A percentile compares a stretch with the other conserved stretches of the same genome.
Conservation (phyloP, 176 grass and related monocot genomes). For the Carex kokanica region DNA sequence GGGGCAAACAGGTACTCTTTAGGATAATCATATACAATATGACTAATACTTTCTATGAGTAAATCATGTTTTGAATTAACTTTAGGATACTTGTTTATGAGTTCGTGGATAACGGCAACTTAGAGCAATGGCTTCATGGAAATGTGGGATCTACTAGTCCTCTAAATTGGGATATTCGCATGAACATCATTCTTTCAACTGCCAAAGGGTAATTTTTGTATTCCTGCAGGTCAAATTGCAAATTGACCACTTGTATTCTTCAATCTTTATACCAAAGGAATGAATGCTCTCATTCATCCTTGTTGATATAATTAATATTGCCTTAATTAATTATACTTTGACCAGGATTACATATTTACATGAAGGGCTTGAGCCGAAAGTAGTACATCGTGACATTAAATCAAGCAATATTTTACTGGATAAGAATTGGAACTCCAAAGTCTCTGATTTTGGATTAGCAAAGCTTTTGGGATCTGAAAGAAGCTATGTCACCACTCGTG, state of each 20-base stretch:
- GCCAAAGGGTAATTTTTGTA: conserved; percentile 60
- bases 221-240: too few relatives aligned
- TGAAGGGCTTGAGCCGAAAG: conserved; percentile 89
- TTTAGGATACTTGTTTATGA: conserved; percentile 88
- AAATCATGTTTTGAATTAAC: not conserved
- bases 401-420: conserved; percentile 88
- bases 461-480: conserved; percentile 84
- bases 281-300: not conserved
- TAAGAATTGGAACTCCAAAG: conserved; percentile 72
- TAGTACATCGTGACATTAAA: conserved; percentile 90
- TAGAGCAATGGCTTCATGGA: conserved; percentile 90
- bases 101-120: conserved; percentile 79
- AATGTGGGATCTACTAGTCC: conserved; percentile 55
- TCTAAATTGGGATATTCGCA: conserved; percentile 71
- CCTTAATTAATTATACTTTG: not conserved
- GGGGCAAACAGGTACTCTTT: conserved; percentile 54
- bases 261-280: too few relatives aligned
- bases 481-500: conserved; percentile 78
- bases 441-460: conserved; percentile 84
- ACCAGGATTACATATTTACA: conserved; percentile 79
- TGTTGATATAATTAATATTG: not conserved
- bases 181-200: conserved; percentile 67
- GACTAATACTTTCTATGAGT: not conserved
- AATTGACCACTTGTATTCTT: too few relatives aligned
- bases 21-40: not conserved